Base-by-base conservation (phyloP, 164 flowering plant genomes). In the Vitis amurensis region DNA sequence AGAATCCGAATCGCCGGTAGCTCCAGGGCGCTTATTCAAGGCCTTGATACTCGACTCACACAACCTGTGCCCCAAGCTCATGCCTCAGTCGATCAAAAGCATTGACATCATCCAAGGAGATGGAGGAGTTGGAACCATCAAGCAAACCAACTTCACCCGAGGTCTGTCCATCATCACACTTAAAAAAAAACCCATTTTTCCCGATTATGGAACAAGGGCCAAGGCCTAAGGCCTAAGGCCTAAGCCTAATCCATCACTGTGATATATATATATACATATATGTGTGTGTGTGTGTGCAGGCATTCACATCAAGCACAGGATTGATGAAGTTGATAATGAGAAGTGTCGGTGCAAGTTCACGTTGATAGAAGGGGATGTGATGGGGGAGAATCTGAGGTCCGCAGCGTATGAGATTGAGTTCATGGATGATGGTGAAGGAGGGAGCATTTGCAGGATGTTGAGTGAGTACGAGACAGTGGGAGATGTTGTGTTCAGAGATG, bases 401-500 rank as follows among this genome's bases (percentile, higher is more conserved):
- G 19, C 19, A 7, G 27, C 4, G 16, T 16, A 4, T 6, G 60
- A 16, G 29, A 9, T 16, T 8, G 19, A 57, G 10, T 16, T 57
- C 1, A 29, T 16, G 60, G 60, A 8, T n/a, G 16, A 8, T 10
- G 29, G 60, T n/a, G 9, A 8, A 6, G 27, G 27, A 2, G 72
- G 72, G 13, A 2, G 72, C 16, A 16, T 51, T 11, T 50, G 72
- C 51, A 69, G 52, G 66, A n/a, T 51, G 30, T 10, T 29, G 2
- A 69, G 59, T 15, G 30, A 61, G n/a, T 61, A 50, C 58, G 44
- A 61, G 17, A 31, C 66, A 2, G 50, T 5, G 13, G 72, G 64
- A 14, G 72, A 52, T 50, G 8, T 30, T n/a, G 66, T 11, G 50
- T 10, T 61, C 16, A 61, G 52, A 12, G 72, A 69, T 4, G 66